These are phyloP conservation scores for Russula abietina DNA, from an alignment of 768 basidiomycete species.

Conservation along the genomic window DNA sequence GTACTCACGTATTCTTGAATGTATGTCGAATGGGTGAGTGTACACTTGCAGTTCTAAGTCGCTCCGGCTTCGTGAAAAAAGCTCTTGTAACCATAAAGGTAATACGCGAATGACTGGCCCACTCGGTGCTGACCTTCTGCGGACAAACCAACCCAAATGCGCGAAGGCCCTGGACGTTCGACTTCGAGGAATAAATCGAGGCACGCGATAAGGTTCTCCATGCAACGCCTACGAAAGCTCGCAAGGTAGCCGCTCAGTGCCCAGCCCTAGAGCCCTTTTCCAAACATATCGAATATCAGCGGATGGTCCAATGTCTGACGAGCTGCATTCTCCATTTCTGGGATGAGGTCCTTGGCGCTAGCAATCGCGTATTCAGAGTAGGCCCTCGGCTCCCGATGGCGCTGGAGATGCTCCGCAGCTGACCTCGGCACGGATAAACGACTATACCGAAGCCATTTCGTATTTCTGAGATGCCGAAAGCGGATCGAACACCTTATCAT, in stretches of 20 bases:
- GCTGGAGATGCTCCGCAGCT: not conserved
- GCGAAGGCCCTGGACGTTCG: not conserved
- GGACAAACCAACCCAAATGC: not conserved
- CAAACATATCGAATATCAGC: not conserved
- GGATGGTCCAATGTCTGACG: not conserved
- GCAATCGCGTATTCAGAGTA: not conserved
- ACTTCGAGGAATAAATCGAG: not conserved
- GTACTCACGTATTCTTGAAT: not conserved
- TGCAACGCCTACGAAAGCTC: not conserved
- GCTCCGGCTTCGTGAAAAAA: not conserved
- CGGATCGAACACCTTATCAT: not conserved
- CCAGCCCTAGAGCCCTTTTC: not conserved
- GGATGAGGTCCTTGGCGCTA: not conserved
- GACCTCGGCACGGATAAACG: not conserved
- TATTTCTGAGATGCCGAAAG: slow-evolving; percentile 27
- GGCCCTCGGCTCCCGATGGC: not conserved
- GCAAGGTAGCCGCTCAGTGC: not conserved
- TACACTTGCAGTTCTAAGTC: not conserved
- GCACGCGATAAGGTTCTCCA: not conserved
- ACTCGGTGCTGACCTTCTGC: not conserved
- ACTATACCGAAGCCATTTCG: slow-evolving; percentile 18
- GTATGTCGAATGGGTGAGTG: not conserved
- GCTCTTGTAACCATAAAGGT: not conserved
- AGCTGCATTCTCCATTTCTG: not conserved
- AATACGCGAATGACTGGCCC: not conserved